Evolutionary conservation across 148 eudicot genomes (phyloP).

Genomic region (Vaccinium macrocarpon): DNA sequence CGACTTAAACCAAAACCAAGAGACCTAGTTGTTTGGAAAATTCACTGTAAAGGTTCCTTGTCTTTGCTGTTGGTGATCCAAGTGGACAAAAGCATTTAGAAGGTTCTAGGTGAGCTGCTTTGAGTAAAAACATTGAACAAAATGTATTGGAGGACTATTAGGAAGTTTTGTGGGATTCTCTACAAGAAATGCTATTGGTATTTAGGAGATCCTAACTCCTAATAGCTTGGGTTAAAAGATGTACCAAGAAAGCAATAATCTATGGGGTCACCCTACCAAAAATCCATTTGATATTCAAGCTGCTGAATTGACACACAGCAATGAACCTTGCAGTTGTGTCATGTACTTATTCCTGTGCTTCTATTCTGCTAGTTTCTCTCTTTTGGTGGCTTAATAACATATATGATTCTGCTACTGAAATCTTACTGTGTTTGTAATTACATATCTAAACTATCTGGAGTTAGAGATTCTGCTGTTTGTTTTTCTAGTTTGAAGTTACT

Average conservation of each 20-base stretch:
- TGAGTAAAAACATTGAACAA: background rate
- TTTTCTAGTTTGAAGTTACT: background rate
- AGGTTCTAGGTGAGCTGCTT: background rate
- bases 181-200: background rate
- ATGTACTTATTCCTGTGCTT: no score
- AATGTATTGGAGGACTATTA: background rate
- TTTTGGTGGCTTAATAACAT: background rate
- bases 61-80: background rate
- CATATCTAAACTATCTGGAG: background rate
- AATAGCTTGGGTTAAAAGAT: background rate
- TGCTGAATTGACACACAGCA: no score
- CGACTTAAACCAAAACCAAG: background rate
- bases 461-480: background rate
- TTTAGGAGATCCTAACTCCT: background rate
- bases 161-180: background rate
- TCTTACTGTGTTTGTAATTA: background rate
- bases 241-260: background rate
- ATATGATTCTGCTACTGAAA: background rate
- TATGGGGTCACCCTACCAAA: background rate
- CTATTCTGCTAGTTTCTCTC: no score
- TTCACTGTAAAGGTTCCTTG: background rate
- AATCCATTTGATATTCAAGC: background rate
- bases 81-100: background rate
- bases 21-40: background rate
- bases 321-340: no score